Evolutionary conservation across 2,329 filamentous ascomycete genomes (phyloP), one percentile per base, ranked within the genome.

Genomic region (Claviceps sorghi): DNA sequence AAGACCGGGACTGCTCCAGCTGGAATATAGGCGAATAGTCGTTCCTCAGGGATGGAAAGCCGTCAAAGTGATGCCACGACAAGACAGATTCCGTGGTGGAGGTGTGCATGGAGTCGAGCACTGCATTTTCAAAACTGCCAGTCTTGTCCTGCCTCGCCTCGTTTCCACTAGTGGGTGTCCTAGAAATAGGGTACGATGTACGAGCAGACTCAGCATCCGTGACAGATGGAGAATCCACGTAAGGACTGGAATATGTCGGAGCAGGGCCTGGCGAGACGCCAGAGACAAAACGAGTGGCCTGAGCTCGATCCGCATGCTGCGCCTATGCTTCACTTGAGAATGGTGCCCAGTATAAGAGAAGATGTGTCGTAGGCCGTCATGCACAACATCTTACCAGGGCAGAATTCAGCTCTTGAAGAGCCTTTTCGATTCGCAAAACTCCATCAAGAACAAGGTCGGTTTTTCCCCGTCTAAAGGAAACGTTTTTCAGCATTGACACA

Each of bases 371-470:
- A 30, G 8, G 43, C 15, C 10, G 26, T 30, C 13, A 45, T 30
- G 8, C 29, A 5, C 9, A n/a, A 17, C n/a, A 38, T n/a, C 64
- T 63, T 41, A 72, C 69, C 51, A 75, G 60, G 22, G 62, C 65
- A 22, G 66, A 61, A 50, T 69, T 70, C 55, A 76, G 65, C 53
- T 75, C 69, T 21, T 71, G 66, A 4, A 77, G 64, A 11, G 70
- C 63, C 49, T 64, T 68, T 56, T 77, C 74, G 21, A 76, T 68
- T 15, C 74, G 65, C 1, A 76, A 58, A 3, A 75, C 71, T 5
- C 73, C 72, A 53, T 76, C 73, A 2, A 77, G 66, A 22, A 77
- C 75, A 47, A 76, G 61, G 53, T 77, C 74, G 44, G 69, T 75
- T 58, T 77, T 77, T 32, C 72, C 72, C 54, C 73, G 50, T 30